A percentile compares a stretch with the other conserved stretches of the same genome.
phyloP scores from a whole-genome alignment of 441 rosid species.

The Eruca vesicaria region DNA sequence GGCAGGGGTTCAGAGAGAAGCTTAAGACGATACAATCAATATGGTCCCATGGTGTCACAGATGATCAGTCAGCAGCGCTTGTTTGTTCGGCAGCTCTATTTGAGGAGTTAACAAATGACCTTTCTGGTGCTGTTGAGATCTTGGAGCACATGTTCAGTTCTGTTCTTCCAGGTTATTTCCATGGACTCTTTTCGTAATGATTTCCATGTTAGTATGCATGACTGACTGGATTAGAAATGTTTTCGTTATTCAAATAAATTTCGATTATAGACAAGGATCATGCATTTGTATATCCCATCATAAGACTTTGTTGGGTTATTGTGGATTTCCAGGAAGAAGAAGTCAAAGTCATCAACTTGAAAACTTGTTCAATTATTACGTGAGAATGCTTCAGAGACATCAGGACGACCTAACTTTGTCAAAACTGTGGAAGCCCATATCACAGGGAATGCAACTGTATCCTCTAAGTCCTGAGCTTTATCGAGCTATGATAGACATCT shows the following conservation, averaged over 20 bases:
- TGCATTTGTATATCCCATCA: slow-evolving; percentile 12
- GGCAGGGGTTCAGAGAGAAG: slow-evolving; percentile 81
- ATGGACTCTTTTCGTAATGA: slow-evolving; percentile 1
- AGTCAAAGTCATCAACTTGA: slow-evolving; percentile 74
- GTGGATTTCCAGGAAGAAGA: slow-evolving; percentile 65
- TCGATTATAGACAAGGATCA: not conserved
- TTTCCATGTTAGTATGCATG: slow-evolving; percentile 1
- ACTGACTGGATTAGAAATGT: slow-evolving; percentile 12
- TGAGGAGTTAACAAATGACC: slow-evolving; percentile 80
- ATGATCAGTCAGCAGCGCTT: slow-evolving; percentile 75
- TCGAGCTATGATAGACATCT: slow-evolving; percentile 57
- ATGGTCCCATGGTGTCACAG: slow-evolving; percentile 69
- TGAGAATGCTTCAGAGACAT: slow-evolving; percentile 75
- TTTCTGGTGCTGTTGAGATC: slow-evolving; percentile 60
- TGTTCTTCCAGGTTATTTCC: slow-evolving; percentile 85
- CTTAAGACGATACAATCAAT: slow-evolving; percentile 54
- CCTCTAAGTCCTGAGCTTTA: slow-evolving; percentile 74
- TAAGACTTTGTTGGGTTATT: slow-evolving; percentile 12
- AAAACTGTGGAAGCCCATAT: slow-evolving; percentile 67
- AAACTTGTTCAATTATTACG: slow-evolving; percentile 50
- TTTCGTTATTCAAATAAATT: not conserved
- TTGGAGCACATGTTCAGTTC: slow-evolving; percentile 62
- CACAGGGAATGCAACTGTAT: slow-evolving; percentile 74
- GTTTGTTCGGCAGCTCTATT: slow-evolving; percentile 80
- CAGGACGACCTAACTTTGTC: slow-evolving; percentile 53